Evolutionary conservation across 164 flowering plant species (phyloP).

Genomic region (Berberis thunbergii): DNA sequence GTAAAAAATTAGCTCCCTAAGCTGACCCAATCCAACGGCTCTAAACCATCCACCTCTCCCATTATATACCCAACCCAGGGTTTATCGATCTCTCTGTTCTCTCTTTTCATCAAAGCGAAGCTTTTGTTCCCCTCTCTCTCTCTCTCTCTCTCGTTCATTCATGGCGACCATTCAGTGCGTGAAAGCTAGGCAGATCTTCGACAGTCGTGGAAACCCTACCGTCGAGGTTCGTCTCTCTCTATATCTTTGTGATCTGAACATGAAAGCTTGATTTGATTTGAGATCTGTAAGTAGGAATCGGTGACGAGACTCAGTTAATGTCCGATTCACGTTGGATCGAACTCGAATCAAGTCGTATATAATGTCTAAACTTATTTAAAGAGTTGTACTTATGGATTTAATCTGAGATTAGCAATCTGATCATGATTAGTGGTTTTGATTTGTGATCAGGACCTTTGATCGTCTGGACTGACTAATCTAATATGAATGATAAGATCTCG

Average conservation of each 20-base stretch:
- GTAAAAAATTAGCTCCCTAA: slow-evolving; percentile 2
- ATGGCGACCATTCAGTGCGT: slow-evolving; percentile 38
- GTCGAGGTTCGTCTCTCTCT: slow-evolving; percentile 31
- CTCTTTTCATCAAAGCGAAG: background rate
- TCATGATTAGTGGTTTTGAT: no score
- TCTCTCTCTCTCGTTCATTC: background rate
- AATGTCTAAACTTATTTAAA: no score
- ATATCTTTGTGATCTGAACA: background rate
- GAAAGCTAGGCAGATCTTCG: slow-evolving; percentile 56
- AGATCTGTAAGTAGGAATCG: background rate
- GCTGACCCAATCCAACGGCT: slow-evolving; percentile 11
- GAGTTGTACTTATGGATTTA: no score
- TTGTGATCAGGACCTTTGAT: no score
- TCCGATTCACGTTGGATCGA: no score
- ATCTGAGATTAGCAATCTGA: no score
- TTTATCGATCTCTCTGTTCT: background rate
- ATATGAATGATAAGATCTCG: no score
- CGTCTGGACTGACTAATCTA: no score
- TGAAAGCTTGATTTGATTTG: background rate
- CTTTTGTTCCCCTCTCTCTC: background rate
- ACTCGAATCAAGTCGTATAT: no score
- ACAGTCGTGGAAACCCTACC: slow-evolving; percentile 60
- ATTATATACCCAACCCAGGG: slow-evolving; percentile 4
- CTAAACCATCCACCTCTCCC: background rate
- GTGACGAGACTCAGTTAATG: background rate